phyloP scores from a whole-genome alignment of 257 asterid species.

The Solanum paucissectum region DNA sequence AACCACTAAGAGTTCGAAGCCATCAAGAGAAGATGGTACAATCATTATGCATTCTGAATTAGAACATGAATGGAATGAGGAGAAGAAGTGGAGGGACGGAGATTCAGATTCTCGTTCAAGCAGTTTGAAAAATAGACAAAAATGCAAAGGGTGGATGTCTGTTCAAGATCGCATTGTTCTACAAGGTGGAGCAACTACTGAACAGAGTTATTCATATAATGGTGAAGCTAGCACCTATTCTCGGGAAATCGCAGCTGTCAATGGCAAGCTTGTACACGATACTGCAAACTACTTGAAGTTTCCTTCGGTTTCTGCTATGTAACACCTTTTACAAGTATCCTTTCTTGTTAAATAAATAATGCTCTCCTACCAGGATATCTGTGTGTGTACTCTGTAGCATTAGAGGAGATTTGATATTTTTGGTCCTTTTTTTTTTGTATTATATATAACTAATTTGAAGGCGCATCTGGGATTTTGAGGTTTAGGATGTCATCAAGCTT shows the following conservation, averaged over 20 bases:
- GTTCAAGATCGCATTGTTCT: slow-evolving; percentile 44
- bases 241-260: slow-evolving; percentile 22
- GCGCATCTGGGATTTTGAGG: neutral
- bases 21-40: slow-evolving; percentile 20
- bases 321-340: neutral
- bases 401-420: neutral
- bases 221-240: slow-evolving; percentile 34
- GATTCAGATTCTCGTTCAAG: slow-evolving; percentile 1
- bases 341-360: neutral
- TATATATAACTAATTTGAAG: neutral
- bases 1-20: slow-evolving; percentile 10
- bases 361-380: neutral
- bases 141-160: slow-evolving; percentile 51
- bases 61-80: slow-evolving; percentile 34
- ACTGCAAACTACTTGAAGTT: neutral
- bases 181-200: slow-evolving; percentile 40
- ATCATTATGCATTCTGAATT: slow-evolving; percentile 27
- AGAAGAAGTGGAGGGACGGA: slow-evolving; percentile 4
- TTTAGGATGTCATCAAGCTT: neutral
- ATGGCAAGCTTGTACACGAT: slow-evolving; percentile 32
- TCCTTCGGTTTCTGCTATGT: neutral
- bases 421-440: neutral
- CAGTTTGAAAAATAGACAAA: slow-evolving; percentile 25
- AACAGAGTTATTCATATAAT: slow-evolving; percentile 25
- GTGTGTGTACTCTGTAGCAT: neutral